These are phyloP conservation scores for Citrus mangshanensis DNA, from an alignment of 345 rosid genomes.

Conservation along the genomic window DNA sequence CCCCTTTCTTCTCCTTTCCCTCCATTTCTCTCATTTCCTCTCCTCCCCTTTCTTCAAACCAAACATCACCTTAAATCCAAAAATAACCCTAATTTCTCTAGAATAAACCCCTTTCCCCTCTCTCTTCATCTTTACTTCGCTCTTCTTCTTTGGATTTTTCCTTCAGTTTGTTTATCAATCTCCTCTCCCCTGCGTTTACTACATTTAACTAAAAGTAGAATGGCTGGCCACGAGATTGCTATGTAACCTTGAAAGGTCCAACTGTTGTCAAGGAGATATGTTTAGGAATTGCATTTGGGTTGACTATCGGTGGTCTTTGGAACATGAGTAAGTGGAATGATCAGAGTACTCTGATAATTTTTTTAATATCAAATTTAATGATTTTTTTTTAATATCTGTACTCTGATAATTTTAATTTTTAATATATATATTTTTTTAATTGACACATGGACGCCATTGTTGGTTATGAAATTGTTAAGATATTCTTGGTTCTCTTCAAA, in stretches of 20 bases:
- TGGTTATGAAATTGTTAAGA: background rate
- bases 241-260: conserved; percentile 88
- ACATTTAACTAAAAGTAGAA: conserved; percentile 24
- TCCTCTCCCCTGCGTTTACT: no score
- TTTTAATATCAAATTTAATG: no score
- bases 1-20: no score
- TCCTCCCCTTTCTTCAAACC: no score
- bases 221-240: conserved; percentile 72
- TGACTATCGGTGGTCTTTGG: conserved; percentile 80
- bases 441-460: background rate
- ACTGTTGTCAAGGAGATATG: conserved; percentile 78
- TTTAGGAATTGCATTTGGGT: conserved; percentile 60
- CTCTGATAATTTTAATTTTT: conserved; percentile 13
- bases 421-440: conserved; percentile 9
- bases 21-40: no score
- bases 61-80: no score
- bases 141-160: no score
- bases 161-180: no score
- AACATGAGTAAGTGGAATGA: conserved; percentile 99
- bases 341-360: conserved; percentile 38
- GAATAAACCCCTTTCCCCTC: no score
- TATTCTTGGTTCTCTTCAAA: background rate
- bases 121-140: no score
- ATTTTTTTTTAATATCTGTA: conserved; percentile 3
- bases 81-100: no score